Conservation (phyloP, 2,329 filamentous ascomycete species). For the Orbilia quercus region DNA sequence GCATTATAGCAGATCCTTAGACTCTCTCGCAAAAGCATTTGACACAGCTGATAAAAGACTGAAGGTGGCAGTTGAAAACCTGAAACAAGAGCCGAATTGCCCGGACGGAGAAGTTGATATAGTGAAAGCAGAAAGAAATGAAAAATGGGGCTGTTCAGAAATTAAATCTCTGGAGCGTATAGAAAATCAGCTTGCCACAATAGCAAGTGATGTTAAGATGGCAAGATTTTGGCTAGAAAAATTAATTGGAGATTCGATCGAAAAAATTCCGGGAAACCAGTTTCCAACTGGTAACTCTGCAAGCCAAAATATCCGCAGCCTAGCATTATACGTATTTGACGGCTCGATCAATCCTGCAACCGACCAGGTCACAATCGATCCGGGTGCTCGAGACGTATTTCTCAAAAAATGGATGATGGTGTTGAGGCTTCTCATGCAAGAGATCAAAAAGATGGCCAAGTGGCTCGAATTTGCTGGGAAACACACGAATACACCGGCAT, state of each 20-base stretch:
- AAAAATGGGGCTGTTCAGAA: constrained; percentile 4
- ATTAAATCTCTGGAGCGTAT: constrained; percentile 4
- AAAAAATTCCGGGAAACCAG: not conserved
- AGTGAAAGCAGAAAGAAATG: not conserved
- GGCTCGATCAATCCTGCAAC: not conserved
- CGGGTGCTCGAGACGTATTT: not conserved
- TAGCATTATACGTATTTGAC: constrained; percentile 4
- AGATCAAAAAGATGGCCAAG: not conserved
- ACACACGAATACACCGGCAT: not conserved
- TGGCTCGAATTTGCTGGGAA: constrained; percentile 1
- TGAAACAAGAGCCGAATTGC: not conserved
- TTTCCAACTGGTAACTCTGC: not conserved
- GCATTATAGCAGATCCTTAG: not conserved
- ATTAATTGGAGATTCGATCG: not conserved
- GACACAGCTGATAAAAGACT: constrained; percentile 8
- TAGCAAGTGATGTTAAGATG: not conserved
- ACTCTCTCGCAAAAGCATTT: not conserved
- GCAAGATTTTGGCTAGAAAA: not conserved
- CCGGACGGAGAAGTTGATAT: not conserved
- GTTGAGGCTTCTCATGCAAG: not conserved
- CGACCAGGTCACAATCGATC: not conserved
- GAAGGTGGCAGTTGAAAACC: not conserved
- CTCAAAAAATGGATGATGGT: not conserved
- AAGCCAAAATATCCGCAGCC: not conserved
- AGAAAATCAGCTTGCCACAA: not conserved